A percentile compares a stretch with the other conserved stretches of the same genome.
Conservation (phyloP, 2,329 filamentous ascomycete genomes). For the Venturia aucupariae region DNA sequence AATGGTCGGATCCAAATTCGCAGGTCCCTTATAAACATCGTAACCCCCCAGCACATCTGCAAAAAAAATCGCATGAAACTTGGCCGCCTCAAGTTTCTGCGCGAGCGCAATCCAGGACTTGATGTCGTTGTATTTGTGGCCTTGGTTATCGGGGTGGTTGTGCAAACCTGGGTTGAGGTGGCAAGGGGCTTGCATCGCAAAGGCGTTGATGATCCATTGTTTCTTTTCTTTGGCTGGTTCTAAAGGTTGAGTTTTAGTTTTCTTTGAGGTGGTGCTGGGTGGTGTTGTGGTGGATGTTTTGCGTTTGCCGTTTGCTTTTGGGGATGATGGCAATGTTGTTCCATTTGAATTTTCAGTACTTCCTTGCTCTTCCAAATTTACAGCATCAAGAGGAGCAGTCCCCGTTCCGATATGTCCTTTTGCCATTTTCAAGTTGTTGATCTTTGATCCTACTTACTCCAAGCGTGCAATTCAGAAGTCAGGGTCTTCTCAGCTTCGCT, state of each 20-base stretch:
- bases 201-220: conserved; percentile 10
- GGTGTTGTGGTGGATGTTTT: background rate
- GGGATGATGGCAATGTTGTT: background rate
- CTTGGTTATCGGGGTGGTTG: conserved; percentile 5
- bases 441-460: too few relatives aligned
- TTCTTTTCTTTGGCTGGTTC: background rate
- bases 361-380: background rate
- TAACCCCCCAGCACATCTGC: conserved; percentile 35
- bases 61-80: conserved; percentile 44
- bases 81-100: conserved; percentile 38
- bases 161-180: conserved; percentile 7
- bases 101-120: conserved; percentile 38
- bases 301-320: background rate
- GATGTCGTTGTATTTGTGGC: background rate
- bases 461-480: too few relatives aligned
- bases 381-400: background rate
- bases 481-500: background rate
- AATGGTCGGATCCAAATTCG: conserved; percentile 29
- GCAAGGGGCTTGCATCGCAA: background rate
- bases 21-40: conserved; percentile 11
- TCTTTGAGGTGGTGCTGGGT: background rate
- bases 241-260: background rate
- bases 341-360: background rate
- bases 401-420: background rate
- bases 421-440: background rate